A percentile compares a stretch with the other conserved stretches of the same genome.
These are phyloP conservation scores for Dothideomycetes sp. DNA, from an alignment of 2,329 filamentous ascomycete genomes.

Conservation along the genomic window DNA sequence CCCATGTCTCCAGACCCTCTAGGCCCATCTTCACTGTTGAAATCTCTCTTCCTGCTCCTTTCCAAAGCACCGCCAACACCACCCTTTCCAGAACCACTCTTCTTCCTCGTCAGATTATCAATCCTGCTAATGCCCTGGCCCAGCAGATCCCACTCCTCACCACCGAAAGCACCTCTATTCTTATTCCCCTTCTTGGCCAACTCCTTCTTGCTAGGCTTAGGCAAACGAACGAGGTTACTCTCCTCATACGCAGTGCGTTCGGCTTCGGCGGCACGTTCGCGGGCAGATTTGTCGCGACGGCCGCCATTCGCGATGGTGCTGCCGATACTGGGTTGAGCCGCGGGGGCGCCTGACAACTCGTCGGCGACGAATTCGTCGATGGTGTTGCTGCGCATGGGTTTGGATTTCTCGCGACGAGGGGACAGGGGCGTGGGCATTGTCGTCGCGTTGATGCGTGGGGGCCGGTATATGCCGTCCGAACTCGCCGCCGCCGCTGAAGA, in stretches of 20 bases:
- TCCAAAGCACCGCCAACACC: conserved; percentile 55
- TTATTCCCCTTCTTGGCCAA: conserved; percentile 46
- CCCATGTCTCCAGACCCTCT: conserved; percentile 35
- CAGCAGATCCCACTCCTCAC: conserved; percentile 85
- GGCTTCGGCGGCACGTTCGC: conserved; percentile 66
- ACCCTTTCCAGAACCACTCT: conserved; percentile 35
- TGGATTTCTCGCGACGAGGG: conserved; percentile 50
- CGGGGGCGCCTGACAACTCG: conserved; percentile 72
- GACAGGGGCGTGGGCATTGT: conserved; percentile 52
- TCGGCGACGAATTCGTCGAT: conserved; percentile 86
- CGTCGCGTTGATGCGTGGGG: conserved; percentile 79
- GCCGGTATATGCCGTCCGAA: conserved; percentile 69
- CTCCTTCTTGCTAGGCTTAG: conserved; percentile 82
- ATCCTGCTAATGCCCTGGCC: conserved; percentile 82
- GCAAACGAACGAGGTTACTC: conserved; percentile 78
- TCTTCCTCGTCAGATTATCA: conserved; percentile 64
- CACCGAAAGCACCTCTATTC: conserved; percentile 57
- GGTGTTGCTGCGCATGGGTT: conserved; percentile 65
- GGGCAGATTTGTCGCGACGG: conserved; percentile 65
- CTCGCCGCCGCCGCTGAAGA: conserved; percentile 20
- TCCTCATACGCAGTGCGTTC: conserved; percentile 86
- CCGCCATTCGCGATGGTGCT: conserved; percentile 72
- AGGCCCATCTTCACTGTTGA: conserved; percentile 57
- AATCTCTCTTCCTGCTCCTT: conserved; percentile 76
- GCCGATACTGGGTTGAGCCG: conserved; percentile 83